Conservation (phyloP, 257 asterid species). For the Primulina huaijiensis region DNA sequence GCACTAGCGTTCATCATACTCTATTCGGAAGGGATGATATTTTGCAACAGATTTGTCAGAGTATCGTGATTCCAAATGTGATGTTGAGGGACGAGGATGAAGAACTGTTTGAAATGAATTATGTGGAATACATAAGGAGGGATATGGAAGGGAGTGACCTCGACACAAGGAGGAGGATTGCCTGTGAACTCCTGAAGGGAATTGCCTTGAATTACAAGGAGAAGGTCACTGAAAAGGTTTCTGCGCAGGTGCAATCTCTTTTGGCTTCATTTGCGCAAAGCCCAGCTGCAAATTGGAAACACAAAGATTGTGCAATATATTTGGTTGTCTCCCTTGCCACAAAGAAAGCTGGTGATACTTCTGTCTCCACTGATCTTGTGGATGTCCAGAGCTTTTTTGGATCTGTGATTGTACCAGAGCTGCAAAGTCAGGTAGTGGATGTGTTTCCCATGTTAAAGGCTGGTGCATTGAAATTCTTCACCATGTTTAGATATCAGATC, state of each 20-base stretch:
- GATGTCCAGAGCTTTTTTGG: conserved; percentile 79
- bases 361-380: conserved; percentile 81
- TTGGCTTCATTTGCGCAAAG: conserved; percentile 66
- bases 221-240: conserved; percentile 68
- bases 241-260: conserved; percentile 63
- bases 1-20: conserved; percentile 73
- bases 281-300: conserved; percentile 82
- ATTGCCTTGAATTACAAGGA: conserved; percentile 74
- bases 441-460: conserved; percentile 87
- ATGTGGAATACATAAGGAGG: conserved; percentile 83
- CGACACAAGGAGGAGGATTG: conserved; percentile 94
- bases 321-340: conserved; percentile 89
- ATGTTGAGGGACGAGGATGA: conserved; percentile 96
- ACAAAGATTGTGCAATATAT: conserved; percentile 90
- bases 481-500: conserved; percentile 79
- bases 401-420: conserved; percentile 83
- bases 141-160: conserved; percentile 98
- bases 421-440: conserved; percentile 67
- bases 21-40: conserved; percentile 73
- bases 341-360: conserved; percentile 70
- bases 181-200: conserved; percentile 97
- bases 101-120: conserved; percentile 89
- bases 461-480: conserved; percentile 89
- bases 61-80: conserved; percentile 89
- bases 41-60: conserved; percentile 74